Base-by-base conservation (phyloP, 306 rosid species). In the Acacia confusa region DNA sequence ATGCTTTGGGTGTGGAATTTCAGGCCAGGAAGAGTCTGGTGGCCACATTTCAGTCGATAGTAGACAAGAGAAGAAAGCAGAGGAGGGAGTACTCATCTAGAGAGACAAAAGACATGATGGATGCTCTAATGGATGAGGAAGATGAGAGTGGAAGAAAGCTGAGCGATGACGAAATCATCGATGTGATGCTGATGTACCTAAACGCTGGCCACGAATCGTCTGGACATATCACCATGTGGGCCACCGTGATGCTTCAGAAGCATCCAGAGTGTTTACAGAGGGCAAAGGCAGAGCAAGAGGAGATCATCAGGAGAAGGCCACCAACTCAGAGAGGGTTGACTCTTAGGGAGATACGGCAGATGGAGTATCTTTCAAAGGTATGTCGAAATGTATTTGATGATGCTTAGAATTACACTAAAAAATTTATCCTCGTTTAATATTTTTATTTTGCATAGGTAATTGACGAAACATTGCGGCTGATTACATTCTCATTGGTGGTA, bases 161-260 rank as follows among this genome's bases (percentile, higher is more conserved):
- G 74, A 40, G 68, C 2, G 92, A 95, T 73, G 95, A 88, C 20
- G 92, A 88, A 24, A 88, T 95, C 41, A 93, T 95, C 58, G 97
- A 95, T 80, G 68, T 93, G 47, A 80, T 95, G 87, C 16, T 95
- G 41, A 95, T 95, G 99, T 95, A 95, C 85, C 83, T 95, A 85
- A 95, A 95, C 65, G 99, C 97, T 0, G 99, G 99, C 43, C 99
- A 95, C 79, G 99, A 95, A 53, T 95, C 99, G 81, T 95, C 97
- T 0, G 99, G 97, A 6, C 99, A 95, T 74, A 95, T 81, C 16
- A 89, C 92, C 2, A 93, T 95, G 99, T 95, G 99, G 99, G 87
- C 97, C 3, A 70, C 86, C 24, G 34, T 76, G 76, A 90, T 83
- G 64, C 85, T 95, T 4, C 87, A 91, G 63, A 64, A 80, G 53